Base-by-base conservation (phyloP, 768 basidiomycete species). In the Leccinum olivaceopallidum region DNA sequence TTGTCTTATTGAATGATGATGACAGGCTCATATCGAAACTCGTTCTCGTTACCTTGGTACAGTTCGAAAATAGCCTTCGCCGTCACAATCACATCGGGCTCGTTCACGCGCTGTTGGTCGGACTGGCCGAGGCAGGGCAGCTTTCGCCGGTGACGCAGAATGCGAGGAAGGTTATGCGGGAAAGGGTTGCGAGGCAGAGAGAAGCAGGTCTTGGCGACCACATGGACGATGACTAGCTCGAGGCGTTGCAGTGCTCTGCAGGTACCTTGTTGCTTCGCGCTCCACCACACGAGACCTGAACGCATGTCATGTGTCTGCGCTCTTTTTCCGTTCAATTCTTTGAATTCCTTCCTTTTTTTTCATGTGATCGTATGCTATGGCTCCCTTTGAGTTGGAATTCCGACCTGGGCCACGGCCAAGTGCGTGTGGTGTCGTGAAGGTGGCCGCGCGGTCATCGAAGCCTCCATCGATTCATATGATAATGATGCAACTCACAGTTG, bases 51-150 rank as follows among this genome's bases (percentile, higher is more conserved):
- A 62, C 55, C 64, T 55, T 52, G 58, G 16, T 47, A 47, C 66
- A 94, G 90, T 92, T 94, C 63, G 92, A 95, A 76, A 95, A 95
- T 76, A 87, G 89, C 63, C 79, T 94, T 42, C 85, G 94, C 44
- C 80, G 87, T 66, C 94, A 95, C 69, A 96, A 95, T 66, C 90
- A 94, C 71, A 81, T 94, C 52, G 91, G 94, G 36, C 78, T 94
- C 22, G 85, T 87, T 6, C 88, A 94, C 69, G 86, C 85, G 0
- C 76, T 95, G 34, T 75, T 92, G n/a, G 72, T 83, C 20, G 86
- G 84, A 12, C 79, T 95, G 22, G 92, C 91, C 10, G 89, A 88
- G 70, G 81, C 82, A 7, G 89, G 86, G 4, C 81, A 79, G 61
- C 76, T 94, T 32, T 78, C 82, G 22, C 71, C 78, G 3, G 86